Evolutionary conservation across 2,329 filamentous ascomycete genomes (phyloP).

Genomic region (Rhexocercosporidium sp.): DNA sequence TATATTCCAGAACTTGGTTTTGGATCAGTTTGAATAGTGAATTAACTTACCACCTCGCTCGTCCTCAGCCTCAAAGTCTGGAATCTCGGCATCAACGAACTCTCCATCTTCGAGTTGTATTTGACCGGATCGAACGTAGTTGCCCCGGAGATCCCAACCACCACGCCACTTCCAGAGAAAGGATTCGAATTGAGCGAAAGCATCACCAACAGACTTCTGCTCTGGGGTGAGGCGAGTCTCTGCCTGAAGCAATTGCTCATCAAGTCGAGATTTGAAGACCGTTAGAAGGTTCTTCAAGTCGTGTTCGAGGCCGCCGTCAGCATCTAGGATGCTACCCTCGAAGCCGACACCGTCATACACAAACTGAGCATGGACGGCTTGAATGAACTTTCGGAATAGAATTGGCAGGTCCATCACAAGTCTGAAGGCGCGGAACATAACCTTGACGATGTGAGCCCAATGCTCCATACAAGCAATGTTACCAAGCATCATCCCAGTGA

Average conservation of each 20-base stretch:
- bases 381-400: conserved; percentile 54
- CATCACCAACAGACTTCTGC: conserved; percentile 51
- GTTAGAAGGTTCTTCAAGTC: conserved; percentile 55
- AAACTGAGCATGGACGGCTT: conserved; percentile 59
- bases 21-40: neutral
- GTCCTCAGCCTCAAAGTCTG: conserved; percentile 59
- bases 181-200: conserved; percentile 55
- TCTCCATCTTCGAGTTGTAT: conserved; percentile 57
- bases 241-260: conserved; percentile 50
- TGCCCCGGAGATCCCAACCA: conserved; percentile 61
- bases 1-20: neutral
- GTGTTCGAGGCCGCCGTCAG: conserved; percentile 38
- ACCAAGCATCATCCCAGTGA: conserved; percentile 61
- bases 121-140: conserved; percentile 54
- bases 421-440: conserved; percentile 56
- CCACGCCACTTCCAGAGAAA: conserved; percentile 49
- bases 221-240: conserved; percentile 45
- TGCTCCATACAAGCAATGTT: conserved; percentile 66
- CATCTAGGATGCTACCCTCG: conserved; percentile 48
- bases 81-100: conserved; percentile 52
- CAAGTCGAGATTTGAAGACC: conserved; percentile 59
- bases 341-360: conserved; percentile 57
- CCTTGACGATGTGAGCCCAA: conserved; percentile 62
- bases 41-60: conserved; percentile 36
- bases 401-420: conserved; percentile 51